Evolutionary conservation across 805 yeast genomes (phyloP).

Genomic region (Blastobotrys muscicola): DNA sequence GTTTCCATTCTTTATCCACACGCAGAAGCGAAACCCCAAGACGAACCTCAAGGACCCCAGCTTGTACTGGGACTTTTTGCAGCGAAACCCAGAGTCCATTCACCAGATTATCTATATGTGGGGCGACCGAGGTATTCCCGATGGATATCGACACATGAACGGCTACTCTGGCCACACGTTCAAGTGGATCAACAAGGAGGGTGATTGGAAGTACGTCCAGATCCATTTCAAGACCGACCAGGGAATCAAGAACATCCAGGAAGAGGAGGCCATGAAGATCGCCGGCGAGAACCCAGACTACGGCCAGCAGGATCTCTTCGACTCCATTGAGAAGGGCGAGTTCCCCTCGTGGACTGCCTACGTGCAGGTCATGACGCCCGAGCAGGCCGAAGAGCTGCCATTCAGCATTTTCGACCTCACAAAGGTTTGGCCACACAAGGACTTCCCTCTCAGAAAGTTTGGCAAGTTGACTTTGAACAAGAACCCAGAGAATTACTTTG

Average conservation of each 20-base stretch:
- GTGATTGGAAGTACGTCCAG: constrained; percentile 45
- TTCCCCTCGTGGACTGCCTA: constrained; percentile 44
- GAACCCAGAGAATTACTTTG: constrained; percentile 48
- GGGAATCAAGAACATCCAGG: constrained; percentile 38
- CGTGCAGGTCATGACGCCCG: constrained; percentile 50
- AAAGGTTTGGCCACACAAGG: constrained; percentile 48
- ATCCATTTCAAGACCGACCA: constrained; percentile 43
- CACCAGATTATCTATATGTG: constrained; percentile 52
- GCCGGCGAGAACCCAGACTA: constrained; percentile 45
- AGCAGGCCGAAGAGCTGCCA: constrained; percentile 37
- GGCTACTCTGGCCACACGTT: constrained; percentile 60
- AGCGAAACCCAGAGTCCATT: constrained; percentile 45
- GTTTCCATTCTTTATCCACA: constrained; percentile 58
- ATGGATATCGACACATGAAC: constrained; percentile 45
- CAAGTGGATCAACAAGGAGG: constrained; percentile 45
- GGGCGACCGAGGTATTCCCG: constrained; percentile 54
- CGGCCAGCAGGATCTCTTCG: constrained; percentile 35
- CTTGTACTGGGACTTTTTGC: constrained; percentile 48
- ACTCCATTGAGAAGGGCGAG: constrained; percentile 40
- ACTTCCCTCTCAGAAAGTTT: constrained; percentile 46
- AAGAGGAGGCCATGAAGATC: constrained; percentile 38
- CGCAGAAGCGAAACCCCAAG: constrained; percentile 61
- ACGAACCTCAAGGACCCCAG: constrained; percentile 49
- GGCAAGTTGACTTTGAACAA: constrained; percentile 47
- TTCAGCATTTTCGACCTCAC: constrained; percentile 46